These are phyloP conservation scores for Astrothelium subdiscretum DNA, from an alignment of 495 filamentous ascomycete species.

Conservation along the genomic window DNA sequence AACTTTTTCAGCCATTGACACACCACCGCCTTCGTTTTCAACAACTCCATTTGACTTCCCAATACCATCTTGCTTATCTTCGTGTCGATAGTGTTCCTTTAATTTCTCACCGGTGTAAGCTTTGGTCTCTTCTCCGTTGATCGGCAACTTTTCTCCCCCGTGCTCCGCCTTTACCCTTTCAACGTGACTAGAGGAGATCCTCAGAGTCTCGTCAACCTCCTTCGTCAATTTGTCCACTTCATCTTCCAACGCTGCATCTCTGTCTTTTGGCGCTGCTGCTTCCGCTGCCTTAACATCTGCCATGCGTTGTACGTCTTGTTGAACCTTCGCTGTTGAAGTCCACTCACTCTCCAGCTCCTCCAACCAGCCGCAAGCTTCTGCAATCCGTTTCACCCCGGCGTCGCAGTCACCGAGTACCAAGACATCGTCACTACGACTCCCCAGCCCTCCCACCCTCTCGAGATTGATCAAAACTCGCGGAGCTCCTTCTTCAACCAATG, in stretches of 20 bases:
- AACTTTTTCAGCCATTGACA: neutral
- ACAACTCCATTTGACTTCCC: neutral
- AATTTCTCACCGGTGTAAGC: neutral
- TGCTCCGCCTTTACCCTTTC: conserved; percentile 8
- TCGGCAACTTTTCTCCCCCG: neutral
- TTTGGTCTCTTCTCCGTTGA: conserved; percentile 3
- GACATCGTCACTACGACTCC: conserved; percentile 66
- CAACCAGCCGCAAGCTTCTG: conserved; percentile 71
- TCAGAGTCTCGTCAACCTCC: conserved; percentile 30
- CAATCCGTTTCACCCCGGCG: conserved; percentile 68
- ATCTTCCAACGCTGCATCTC: conserved; percentile 41
- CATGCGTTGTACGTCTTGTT: conserved; percentile 5
- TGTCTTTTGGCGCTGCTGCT: conserved; percentile 19
- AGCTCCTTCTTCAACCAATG: conserved; percentile 42
- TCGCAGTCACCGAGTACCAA: conserved; percentile 68
- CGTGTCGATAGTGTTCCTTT: neutral
- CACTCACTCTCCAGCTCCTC: conserved; percentile 69
- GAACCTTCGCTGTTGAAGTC: conserved; percentile 37
- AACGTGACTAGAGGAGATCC: conserved; percentile 19
- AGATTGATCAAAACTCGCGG: conserved; percentile 82
- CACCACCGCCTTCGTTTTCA: neutral
- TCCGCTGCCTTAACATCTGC: conserved; percentile 15
- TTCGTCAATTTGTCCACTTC: conserved; percentile 29
- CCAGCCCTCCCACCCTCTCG: conserved; percentile 72
- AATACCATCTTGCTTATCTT: neutral